Percentiles rank a stretch among this genome's conserved stretches.
These are phyloP conservation scores for Penicillium frequentans DNA, from an alignment of 2,329 filamentous ascomycete genomes.

Conservation along the genomic window DNA sequence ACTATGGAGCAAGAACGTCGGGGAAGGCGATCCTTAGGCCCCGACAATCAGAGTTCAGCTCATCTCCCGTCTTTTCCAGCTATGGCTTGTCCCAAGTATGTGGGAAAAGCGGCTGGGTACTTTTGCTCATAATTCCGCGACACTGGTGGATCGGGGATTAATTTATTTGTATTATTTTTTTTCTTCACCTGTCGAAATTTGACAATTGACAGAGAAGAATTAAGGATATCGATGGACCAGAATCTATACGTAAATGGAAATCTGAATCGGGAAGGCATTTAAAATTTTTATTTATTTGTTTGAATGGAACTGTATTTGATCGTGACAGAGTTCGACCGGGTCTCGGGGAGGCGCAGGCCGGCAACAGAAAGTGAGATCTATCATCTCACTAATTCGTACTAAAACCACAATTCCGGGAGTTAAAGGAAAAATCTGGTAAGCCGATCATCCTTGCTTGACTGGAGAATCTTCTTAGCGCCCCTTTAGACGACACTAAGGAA, in stretches of 20 bases:
- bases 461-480: conserved; percentile 27
- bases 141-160: conserved; percentile 4
- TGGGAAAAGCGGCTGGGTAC: conserved; percentile 9
- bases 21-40: conserved; percentile 15
- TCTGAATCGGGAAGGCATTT: not conserved
- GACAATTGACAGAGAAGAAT: too few relatives aligned
- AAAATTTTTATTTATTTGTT: not conserved
- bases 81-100: conserved; percentile 1
- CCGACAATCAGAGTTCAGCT: conserved; percentile 12
- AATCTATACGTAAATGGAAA: not conserved
- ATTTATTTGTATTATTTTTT: not conserved
- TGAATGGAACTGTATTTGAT: not conserved
- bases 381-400: conserved; percentile 38
- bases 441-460: conserved; percentile 36
- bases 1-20: not conserved
- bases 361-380: conserved; percentile 33
- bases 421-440: conserved; percentile 13
- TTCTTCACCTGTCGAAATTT: not conserved
- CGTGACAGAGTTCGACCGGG: conserved; percentile 11
- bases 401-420: conserved; percentile 35
- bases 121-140: conserved; percentile 9
- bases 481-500: conserved; percentile 3
- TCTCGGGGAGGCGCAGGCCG: conserved; percentile 22
- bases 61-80: conserved; percentile 10
- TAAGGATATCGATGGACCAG: not conserved